Conservation (phyloP, 306 rosid genomes). For the Clitoria ternatea region DNA sequence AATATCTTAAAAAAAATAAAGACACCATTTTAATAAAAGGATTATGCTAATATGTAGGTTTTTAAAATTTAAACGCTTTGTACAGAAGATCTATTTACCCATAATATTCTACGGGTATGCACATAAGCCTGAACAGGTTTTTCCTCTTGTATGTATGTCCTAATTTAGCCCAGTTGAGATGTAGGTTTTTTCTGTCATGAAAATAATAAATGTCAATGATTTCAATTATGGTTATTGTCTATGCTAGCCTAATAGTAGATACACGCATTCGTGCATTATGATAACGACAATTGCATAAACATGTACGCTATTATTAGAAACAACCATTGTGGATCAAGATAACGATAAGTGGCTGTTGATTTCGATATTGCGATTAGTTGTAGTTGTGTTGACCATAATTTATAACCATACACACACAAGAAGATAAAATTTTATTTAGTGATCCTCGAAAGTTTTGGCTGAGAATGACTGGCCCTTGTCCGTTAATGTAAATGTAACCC, state of each 20-base stretch:
- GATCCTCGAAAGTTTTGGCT: not conserved
- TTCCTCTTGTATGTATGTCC: not conserved
- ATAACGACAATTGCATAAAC: conserved; percentile 20
- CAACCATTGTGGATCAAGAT: conserved; percentile 21
- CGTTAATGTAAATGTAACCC: not conserved
- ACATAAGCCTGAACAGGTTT: not conserved
- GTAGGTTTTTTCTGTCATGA: not conserved
- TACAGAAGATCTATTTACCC: too few species aligned
- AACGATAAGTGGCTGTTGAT: conserved; percentile 17
- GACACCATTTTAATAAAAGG: too few species aligned
- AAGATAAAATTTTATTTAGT: conserved; percentile 12
- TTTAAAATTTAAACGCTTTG: too few species aligned
- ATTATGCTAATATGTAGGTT: too few species aligned
- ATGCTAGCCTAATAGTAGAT: not conserved
- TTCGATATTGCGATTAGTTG: conserved; percentile 7
- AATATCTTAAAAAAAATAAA: too few species aligned
- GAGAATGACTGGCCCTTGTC: conserved; percentile 9
- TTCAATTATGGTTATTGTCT: not conserved
- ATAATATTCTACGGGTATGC: not conserved
- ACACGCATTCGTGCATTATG: conserved; percentile 29
- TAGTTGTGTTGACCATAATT: conserved; percentile 16
- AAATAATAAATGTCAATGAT: conserved; percentile 8
- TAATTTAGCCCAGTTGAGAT: not conserved
- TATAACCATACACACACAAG: conserved; percentile 18
- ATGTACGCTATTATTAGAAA: conserved; percentile 19